Base-by-base conservation (phyloP, 2,329 filamentous ascomycete genomes). In the Clonostachys solani region DNA sequence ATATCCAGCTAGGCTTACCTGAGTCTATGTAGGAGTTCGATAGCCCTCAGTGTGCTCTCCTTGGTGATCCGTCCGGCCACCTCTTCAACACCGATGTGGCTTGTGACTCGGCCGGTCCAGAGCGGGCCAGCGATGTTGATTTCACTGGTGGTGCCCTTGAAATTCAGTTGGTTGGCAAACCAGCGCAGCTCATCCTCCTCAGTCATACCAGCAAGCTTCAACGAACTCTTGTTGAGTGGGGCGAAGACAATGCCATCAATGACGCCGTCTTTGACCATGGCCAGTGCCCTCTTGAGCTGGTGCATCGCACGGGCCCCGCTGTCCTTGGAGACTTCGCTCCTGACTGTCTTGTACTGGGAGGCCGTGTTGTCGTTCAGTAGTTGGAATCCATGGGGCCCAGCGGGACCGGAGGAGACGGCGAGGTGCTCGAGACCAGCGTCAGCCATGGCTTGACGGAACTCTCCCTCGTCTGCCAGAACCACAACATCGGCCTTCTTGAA, bases 151-250 rank as follows among this genome's bases (percentile, higher is more conserved):
- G 50, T 54, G 6, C 60, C 61, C 2, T 50, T 46, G 47, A 54
- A 58, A n/a, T 57, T 45, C 12, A 65, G 51, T 38, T 64, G 55
- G 33, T 59, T 64, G 3, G 62, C 60, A 45, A 65, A 65, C 62
- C 62, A 65, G 12, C 62, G 53, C 40, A 65, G 52, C 50, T 65
- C 60, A 40, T 65, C 62, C 42, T 63, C 61, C 47, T 64, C 62
- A n/a, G 50, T 50, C 61, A 64, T 65, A 9, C 62, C 63, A 2
- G 60, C 61, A n/a, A 55, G 44, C 45, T 64, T 58, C 33, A 64
- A 49, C 1, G 62, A 63, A 19, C 51, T 60, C 53, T 65, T 64
- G 52, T 65, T 65, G 33, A 65, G 48, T 6, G 62, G 62, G 2
- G 56, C 53, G 45, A 64, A 64, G 5, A 64, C 56, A 41, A 65